Percentiles rank a stretch among this genome's conserved stretches.
phyloP scores from a whole-genome alignment of 2,329 filamentous ascomycete species.

The Cytospora paraplurivora region DNA sequence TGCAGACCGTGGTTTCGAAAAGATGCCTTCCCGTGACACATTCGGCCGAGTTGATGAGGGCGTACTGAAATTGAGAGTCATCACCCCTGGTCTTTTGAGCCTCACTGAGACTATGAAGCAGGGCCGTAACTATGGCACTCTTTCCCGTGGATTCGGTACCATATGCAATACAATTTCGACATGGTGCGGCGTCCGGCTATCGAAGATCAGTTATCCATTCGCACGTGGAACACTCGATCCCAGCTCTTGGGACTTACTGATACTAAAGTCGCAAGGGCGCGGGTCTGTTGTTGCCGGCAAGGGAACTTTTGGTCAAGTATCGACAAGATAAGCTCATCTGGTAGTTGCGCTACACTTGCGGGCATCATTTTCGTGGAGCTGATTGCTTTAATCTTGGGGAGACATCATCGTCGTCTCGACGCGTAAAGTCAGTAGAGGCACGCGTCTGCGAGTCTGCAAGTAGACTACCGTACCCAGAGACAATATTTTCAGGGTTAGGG shows the following conservation, averaged over 20 bases:
- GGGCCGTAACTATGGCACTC: conserved; percentile 65
- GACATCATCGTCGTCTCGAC: neutral
- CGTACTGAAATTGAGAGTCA: conserved; percentile 58
- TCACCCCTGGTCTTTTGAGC: conserved; percentile 49
- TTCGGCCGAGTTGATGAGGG: conserved; percentile 69
- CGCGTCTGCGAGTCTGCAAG: neutral
- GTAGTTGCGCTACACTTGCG: conserved; percentile 41
- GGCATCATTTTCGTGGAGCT: neutral
- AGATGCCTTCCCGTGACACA: conserved; percentile 79
- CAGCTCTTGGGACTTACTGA: conserved; percentile 42
- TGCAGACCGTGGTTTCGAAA: conserved; percentile 68
- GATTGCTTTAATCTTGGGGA: neutral
- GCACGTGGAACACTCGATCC: conserved; percentile 29
- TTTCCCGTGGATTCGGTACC: conserved; percentile 89
- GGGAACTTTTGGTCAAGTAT: conserved; percentile 53
- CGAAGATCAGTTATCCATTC: neutral
- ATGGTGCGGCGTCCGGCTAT: conserved; percentile 67
- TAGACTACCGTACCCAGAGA: no score
- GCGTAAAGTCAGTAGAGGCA: neutral
- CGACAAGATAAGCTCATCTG: conserved; percentile 53
- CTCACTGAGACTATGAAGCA: conserved; percentile 54
- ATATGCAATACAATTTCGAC: conserved; percentile 75
- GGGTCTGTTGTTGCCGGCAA: conserved; percentile 61
- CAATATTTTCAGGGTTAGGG: neutral
- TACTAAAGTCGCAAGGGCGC: conserved; percentile 58